These are phyloP conservation scores for Lachnellula willkommii DNA, from an alignment of 2,329 filamentous ascomycete genomes.

Conservation along the genomic window DNA sequence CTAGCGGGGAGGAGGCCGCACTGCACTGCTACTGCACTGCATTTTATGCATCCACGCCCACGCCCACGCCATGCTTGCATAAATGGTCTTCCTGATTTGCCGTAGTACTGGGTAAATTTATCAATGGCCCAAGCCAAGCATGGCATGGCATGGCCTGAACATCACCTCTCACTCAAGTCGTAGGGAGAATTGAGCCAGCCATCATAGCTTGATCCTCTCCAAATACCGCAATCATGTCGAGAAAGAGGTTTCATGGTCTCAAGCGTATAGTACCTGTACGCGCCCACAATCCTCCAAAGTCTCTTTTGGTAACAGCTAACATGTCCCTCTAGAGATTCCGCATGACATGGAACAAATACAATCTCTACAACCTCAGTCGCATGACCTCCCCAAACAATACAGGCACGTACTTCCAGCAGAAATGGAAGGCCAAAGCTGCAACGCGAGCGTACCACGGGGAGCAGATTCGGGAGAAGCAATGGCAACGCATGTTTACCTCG, in stretches of 20 bases:
- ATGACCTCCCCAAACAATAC: conserved; percentile 36
- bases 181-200: neutral
- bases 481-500: conserved; percentile 86
- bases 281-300: neutral
- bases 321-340: conserved; percentile 67
- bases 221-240: conserved; percentile 34
- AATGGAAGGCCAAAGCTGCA: conserved; percentile 85
- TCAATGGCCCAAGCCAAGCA: neutral
- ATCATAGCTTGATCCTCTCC: neutral
- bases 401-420: conserved; percentile 90
- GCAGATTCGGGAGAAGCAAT: conserved; percentile 86
- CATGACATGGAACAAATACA: conserved; percentile 97
- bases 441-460: conserved; percentile 90
- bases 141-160: neutral
- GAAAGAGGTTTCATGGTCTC: conserved; percentile 62
- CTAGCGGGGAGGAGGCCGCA: too few relatives aligned
- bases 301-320: conserved; percentile 6
- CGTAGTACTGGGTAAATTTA: neutral
- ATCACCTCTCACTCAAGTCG: too few relatives aligned
- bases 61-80: too few relatives aligned
- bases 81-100: neutral
- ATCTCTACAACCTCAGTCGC: conserved; percentile 81
- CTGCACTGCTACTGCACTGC: neutral
- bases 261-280: conserved; percentile 54
- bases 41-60: neutral